phyloP scores from a whole-genome alignment of 352 stramenopile species.

The Thalassiosira mediterranea region DNA sequence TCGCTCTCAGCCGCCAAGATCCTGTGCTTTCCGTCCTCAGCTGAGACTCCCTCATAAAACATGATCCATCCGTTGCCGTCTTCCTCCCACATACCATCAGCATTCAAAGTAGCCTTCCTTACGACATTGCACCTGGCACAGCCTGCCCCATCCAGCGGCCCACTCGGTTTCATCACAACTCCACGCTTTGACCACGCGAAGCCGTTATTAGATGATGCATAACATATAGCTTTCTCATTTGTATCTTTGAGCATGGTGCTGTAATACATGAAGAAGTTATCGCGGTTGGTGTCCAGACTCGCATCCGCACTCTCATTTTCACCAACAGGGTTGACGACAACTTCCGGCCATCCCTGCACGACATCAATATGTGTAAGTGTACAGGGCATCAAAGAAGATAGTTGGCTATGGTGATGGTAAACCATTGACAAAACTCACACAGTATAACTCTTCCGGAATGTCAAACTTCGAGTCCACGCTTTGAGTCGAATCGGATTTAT shows the following conservation, averaged over 20 bases:
- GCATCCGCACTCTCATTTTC: constrained; percentile 37
- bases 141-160: constrained; percentile 61
- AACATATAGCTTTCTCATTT: constrained; percentile 71
- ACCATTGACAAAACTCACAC: constrained; percentile 43
- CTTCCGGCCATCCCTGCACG: constrained; percentile 60
- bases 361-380: no score
- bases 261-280: constrained; percentile 82
- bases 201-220: constrained; percentile 70
- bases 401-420: no score
- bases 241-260: constrained; percentile 75
- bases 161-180: constrained; percentile 54
- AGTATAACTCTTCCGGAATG: constrained; percentile 77
- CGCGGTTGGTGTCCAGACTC: constrained; percentile 20
- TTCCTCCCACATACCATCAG: constrained; percentile 53
- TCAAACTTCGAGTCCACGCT: constrained; percentile 40
- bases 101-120: constrained; percentile 53
- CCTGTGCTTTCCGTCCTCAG: constrained; percentile 69
- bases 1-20: constrained; percentile 70
- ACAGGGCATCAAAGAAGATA: no score
- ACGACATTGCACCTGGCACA: constrained; percentile 72
- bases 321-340: constrained; percentile 56
- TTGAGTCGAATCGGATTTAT: constrained; percentile 54
- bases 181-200: constrained; percentile 74
- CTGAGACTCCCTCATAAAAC: constrained; percentile 79
- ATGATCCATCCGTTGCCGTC: constrained; percentile 63